These are phyloP conservation scores for Pythium insidiosum DNA, from an alignment of 352 stramenopile species.

Conservation along the genomic window DNA sequence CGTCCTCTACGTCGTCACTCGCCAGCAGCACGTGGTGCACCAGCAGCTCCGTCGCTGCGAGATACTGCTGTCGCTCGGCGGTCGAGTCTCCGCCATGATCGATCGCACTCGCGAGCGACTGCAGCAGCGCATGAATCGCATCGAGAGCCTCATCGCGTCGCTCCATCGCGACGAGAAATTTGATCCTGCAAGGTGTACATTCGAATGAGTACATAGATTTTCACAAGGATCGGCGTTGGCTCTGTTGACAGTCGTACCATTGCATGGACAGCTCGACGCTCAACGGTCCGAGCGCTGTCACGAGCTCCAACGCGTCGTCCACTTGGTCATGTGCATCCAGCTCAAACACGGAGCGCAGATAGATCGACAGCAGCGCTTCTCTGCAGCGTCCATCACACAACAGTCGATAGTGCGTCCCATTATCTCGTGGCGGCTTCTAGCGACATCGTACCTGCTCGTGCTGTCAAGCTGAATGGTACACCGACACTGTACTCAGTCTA, in stretches of 20 bases:
- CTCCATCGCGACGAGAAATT: constrained; percentile 62
- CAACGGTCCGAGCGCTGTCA: constrained; percentile 32
- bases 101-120: constrained; percentile 7
- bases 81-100: neutral
- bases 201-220: neutral
- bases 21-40: constrained; percentile 39
- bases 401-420: neutral
- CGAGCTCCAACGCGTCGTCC: constrained; percentile 30
- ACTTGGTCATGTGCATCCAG: constrained; percentile 46
- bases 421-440: too few relatives aligned
- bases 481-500: constrained; percentile 1
- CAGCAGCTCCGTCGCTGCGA: constrained; percentile 27
- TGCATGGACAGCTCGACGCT: constrained; percentile 28
- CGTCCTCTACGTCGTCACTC: constrained; percentile 24
- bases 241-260: constrained; percentile 24
- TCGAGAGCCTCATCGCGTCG: constrained; percentile 20
- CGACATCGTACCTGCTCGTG: too few relatives aligned
- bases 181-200: constrained; percentile 20
- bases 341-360: constrained; percentile 61
- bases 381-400: constrained; percentile 15
- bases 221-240: neutral
- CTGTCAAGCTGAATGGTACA: neutral
- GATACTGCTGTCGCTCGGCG: constrained; percentile 1
- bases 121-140: constrained; percentile 18
- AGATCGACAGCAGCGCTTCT: constrained; percentile 51